Conservation (phyloP, 164 flowering plant genomes). For the Umbellularia californica region DNA sequence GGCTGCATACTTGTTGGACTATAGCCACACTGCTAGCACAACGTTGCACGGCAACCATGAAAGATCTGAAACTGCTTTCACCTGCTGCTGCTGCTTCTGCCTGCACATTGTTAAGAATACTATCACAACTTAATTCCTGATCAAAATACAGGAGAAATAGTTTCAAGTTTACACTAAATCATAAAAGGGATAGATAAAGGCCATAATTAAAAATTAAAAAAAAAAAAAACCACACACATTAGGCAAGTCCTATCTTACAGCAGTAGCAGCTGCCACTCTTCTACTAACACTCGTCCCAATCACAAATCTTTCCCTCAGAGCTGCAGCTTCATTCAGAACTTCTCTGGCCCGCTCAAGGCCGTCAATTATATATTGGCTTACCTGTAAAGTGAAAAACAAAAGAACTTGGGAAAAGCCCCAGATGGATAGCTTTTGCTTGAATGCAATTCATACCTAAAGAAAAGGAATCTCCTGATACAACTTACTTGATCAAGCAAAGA, state of each 20-base stretch:
- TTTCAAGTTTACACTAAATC: neutral
- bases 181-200: neutral
- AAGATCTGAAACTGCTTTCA: conserved; percentile 96
- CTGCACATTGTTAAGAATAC: conserved; percentile 36
- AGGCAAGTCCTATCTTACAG: conserved; percentile 44
- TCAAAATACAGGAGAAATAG: conserved; percentile 1
- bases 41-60: conserved; percentile 98
- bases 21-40: conserved; percentile 97
- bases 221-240: neutral
- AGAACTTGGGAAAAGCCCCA: conserved; percentile 1
- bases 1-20: conserved; percentile 78
- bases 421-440: neutral
- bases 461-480: conserved; percentile 6
- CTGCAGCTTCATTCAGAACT: conserved; percentile 88
- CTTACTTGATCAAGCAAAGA: conserved; percentile 94
- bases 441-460: neutral
- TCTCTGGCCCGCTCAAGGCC: conserved; percentile 96
- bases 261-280: conserved; percentile 99
- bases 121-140: conserved; percentile 1
- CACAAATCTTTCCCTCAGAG: conserved; percentile 88
- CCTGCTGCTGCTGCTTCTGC: conserved; percentile 99
- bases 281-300: conserved; percentile 78
- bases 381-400: conserved; percentile 38
- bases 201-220: neutral
- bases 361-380: conserved; percentile 80